Evolutionary conservation across 768 basidiomycete species (phyloP), one percentile per base, ranked within the genome.

Genomic region (Cyclocybe cylindracea): DNA sequence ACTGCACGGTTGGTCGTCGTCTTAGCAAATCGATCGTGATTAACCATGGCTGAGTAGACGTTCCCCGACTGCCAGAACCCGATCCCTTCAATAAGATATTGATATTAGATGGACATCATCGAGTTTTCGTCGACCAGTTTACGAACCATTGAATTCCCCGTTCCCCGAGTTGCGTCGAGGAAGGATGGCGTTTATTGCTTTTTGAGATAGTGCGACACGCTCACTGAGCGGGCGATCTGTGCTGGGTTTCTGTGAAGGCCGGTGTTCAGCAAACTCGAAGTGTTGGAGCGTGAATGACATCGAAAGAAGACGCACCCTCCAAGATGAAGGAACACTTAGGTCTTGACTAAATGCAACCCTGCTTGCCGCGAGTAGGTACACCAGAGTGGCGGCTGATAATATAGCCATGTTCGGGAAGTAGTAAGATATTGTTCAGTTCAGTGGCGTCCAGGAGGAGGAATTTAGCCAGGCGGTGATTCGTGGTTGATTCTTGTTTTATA

Each of bases 1-100:
- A 56, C 52, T 0, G 61, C 65, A 50, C 76, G 56, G 52, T 77
- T 74, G 10, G 63, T 65, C 4, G 61, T 74, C 7, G 67, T 72
- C n/a, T 65, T 63, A 2, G 74, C 64, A 10, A 70, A 63, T 31
- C 67, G 59, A 52, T 80, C 79, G 35, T 77, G 74, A 41, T 79
- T 78, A 1, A 77, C 79, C 66, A 78, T 69, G n/a, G 72, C 74
- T 13, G 79, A 76, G 63, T 70, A 78, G 8, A 74, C 78, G 45
- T 82, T 83, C 1, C 69, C 81, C 18, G 77, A 67, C 57, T 81
- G 78, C 80, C 81, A 82, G 51, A 71, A 81, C 36, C 77, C 72
- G 37, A 83, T 73, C 5, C 75, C 80, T 79, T 43, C 6, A 37
- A 40, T 41, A 41, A n/a, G 16, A 13, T 38, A 8, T 33, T 11